These are phyloP conservation scores for Canavalia ensiformis DNA, from an alignment of 306 rosid genomes.

Conservation along the genomic window DNA sequence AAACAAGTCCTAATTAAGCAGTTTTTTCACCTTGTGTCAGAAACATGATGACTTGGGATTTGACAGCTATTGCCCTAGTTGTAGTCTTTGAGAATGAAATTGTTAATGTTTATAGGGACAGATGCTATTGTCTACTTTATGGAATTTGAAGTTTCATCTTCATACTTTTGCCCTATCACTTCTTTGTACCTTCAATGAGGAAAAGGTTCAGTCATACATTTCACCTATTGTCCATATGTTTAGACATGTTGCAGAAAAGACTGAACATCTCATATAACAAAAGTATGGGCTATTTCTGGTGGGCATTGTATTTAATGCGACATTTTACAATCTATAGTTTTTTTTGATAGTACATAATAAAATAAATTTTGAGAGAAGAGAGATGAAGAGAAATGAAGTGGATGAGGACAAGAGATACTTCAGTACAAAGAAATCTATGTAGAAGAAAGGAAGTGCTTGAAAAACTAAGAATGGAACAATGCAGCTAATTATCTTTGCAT, in stretches of 20 bases:
- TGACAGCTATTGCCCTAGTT: neutral
- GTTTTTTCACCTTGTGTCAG: neutral
- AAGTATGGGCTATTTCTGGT: neutral
- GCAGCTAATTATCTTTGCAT: neutral
- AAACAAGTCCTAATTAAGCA: no score
- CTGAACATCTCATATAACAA: neutral
- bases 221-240: neutral
- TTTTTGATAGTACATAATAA: neutral
- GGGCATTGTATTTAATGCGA: constrained; percentile 6
- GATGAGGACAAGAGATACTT: constrained; percentile 3
- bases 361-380: constrained; percentile 11
- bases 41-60: neutral
- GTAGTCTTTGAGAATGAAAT: neutral
- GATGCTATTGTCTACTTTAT: constrained; percentile 7
- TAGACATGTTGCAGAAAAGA: neutral
- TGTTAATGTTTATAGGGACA: neutral
- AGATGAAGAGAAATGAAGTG: neutral
- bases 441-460: neutral
- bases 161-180: neutral
- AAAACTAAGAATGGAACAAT: constrained; percentile 1
- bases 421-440: constrained; percentile 9
- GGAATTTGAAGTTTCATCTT: neutral
- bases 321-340: neutral
- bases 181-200: neutral
- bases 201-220: neutral